Percentiles rank a stretch among this genome's conserved stretches.
Conservation (phyloP, 2,329 filamentous ascomycete species). For the Monosporascus sp. region DNA sequence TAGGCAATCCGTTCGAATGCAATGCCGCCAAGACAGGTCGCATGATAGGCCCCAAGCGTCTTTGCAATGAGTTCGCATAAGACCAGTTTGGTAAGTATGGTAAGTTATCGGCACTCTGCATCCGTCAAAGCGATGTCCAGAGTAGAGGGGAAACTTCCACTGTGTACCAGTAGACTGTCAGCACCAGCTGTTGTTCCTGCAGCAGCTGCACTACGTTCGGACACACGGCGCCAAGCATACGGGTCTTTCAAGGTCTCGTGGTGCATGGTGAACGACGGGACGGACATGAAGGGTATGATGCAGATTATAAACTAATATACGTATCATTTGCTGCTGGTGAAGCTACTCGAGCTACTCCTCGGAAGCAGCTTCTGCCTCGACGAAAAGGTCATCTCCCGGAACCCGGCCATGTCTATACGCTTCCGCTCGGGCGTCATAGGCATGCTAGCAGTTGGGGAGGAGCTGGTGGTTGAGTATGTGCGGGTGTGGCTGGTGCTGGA, state of each 20-base stretch:
- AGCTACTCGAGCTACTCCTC: slow-evolving; percentile 1
- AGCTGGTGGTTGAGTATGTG: slow-evolving; percentile 16
- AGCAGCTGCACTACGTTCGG: not conserved
- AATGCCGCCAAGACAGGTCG: too few relatives aligned
- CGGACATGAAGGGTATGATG: not conserved
- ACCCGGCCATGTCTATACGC: slow-evolving; percentile 14
- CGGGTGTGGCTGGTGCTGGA: slow-evolving; percentile 10
- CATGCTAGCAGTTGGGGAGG: slow-evolving; percentile 3
- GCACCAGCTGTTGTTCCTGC: not conserved
- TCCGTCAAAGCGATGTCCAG: too few relatives aligned
- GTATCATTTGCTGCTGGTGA: not conserved
- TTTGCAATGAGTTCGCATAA: too few relatives aligned
- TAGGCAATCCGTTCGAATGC: too few relatives aligned
- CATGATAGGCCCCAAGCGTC: too few relatives aligned
- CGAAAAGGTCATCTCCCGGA: slow-evolving; percentile 19
- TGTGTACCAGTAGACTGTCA: not conserved
- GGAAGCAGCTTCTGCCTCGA: slow-evolving; percentile 15
- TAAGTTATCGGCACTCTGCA: too few relatives aligned
- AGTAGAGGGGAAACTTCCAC: too few relatives aligned
- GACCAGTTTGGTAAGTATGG: too few relatives aligned
- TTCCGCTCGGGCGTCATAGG: slow-evolving; percentile 14
- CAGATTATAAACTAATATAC: not conserved
- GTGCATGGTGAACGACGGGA: not conserved
- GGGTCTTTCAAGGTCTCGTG: not conserved
- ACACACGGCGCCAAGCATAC: not conserved